Base-by-base conservation (phyloP, 371 early-diverging fungal species). In the Entomophthora muscae region DNA sequence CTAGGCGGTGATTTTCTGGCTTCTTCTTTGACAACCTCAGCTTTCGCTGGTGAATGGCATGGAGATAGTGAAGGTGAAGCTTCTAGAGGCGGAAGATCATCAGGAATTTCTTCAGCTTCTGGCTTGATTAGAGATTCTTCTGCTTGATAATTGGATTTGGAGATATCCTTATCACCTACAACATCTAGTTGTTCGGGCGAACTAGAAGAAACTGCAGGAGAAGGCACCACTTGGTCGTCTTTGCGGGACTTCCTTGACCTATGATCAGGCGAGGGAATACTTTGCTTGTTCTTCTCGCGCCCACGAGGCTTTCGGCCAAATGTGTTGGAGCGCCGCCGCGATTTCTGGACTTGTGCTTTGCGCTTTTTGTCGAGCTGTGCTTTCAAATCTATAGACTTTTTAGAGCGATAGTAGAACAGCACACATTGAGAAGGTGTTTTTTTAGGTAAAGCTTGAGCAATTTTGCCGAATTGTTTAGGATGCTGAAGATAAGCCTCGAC, bases 371-470 rank as follows among this genome's bases (percentile, higher is more conserved):
- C 75, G 17, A 74, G 69, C 63, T 91, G 67, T 0, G 78, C 82
- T 73, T 93, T 95, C 66, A 94, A 85, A 52, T 83, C 82, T 32
- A 88, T 79, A 24, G 66, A 66, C 68, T 88, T 83, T 57, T 79
- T 81, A 75, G 94, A 92, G 65, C 90, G 88, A 27, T 91, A 86
- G 71, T 96, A 96, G 69, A 92, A 96, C 58, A 90, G 90, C 3
- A 95, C 90, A 67, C 93, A 93, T 65, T 92, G 91, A 23, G 81
- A 74, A 5, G 86, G 80, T 0, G 84, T 81, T 74, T 96, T 96
- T 65, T 78, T 75, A 22, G 78, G 78, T n/a, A 96, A 65, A 12
- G 76, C 77, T 3, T 75, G 70, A 0, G 93, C 79, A 61, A 96
- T 93, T 70, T 86, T 87, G 26, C 83, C 85, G 72, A 96, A 96